Evolutionary conservation across 257 asterid genomes (phyloP).

Genomic region (Solanum medicagineum): DNA sequence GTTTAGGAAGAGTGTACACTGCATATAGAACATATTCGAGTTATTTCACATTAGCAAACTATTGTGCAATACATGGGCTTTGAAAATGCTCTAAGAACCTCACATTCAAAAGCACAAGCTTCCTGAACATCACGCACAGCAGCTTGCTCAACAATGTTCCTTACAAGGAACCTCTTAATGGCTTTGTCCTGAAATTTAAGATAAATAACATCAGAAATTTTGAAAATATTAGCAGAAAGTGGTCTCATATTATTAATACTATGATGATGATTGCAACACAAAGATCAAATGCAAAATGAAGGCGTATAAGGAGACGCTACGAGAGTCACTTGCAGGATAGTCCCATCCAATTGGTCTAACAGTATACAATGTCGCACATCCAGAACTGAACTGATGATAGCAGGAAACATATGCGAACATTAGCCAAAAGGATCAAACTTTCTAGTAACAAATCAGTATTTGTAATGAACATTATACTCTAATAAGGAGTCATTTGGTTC

Average conservation of each 20-base stretch:
- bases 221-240: background rate
- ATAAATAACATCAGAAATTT: background rate
- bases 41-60: background rate
- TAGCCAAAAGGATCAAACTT: background rate
- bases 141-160: slow-evolving; percentile 67
- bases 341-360: background rate
- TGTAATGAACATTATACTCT: background rate
- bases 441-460: background rate
- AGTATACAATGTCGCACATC: background rate
- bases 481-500: background rate
- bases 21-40: background rate
- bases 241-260: background rate
- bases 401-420: background rate
- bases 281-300: background rate
- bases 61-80: background rate
- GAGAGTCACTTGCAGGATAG: background rate
- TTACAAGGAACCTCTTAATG: slow-evolving; percentile 52
- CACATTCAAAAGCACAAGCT: slow-evolving; percentile 53
- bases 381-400: background rate
- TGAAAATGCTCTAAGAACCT: background rate
- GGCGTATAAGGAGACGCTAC: background rate
- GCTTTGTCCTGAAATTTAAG: slow-evolving; percentile 38
- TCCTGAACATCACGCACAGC: slow-evolving; percentile 68
- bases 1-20: slow-evolving; percentile 65
- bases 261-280: background rate